Evolutionary conservation across 768 basidiomycete species (phyloP).

Genomic region (Termitomyces sp.): DNA sequence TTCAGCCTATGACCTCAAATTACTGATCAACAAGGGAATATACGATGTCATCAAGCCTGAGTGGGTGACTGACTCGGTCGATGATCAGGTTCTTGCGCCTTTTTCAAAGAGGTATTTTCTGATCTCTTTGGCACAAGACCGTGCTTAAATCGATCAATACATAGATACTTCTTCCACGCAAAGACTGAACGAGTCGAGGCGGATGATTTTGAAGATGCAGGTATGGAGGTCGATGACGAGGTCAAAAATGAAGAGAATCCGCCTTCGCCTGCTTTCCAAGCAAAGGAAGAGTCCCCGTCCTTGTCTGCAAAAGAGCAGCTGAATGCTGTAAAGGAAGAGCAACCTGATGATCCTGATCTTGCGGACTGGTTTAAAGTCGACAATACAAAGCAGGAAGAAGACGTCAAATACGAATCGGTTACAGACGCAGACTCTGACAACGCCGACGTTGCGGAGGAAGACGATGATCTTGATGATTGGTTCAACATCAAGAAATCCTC

Average conservation of each 20-base stretch:
- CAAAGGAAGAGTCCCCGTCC: background rate
- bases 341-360: slow-evolving; percentile 41
- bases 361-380: slow-evolving; percentile 64
- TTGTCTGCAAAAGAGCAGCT: slow-evolving; percentile 13
- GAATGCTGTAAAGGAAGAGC: slow-evolving; percentile 24
- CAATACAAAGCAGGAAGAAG: slow-evolving; percentile 16
- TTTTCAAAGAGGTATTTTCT: slow-evolving; percentile 60
- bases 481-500: slow-evolving; percentile 26
- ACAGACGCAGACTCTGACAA: slow-evolving; percentile 72
- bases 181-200: slow-evolving; percentile 44
- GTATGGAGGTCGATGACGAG: slow-evolving; percentile 20
- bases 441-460: slow-evolving; percentile 46
- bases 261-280: background rate
- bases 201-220: slow-evolving; percentile 51
- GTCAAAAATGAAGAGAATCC: slow-evolving; percentile 1
- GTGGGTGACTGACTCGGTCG: slow-evolving; percentile 83
- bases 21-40: slow-evolving; percentile 65
- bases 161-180: slow-evolving; percentile 79
- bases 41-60: slow-evolving; percentile 74
- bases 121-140: background rate
- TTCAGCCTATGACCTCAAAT: slow-evolving; percentile 67
- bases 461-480: slow-evolving; percentile 37
- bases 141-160: background rate
- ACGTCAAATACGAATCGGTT: slow-evolving; percentile 41
- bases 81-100: slow-evolving; percentile 49